Evolutionary conservation across 2,329 filamentous ascomycete species (phyloP).

Genomic region (Aspergillus phoenicis): DNA sequence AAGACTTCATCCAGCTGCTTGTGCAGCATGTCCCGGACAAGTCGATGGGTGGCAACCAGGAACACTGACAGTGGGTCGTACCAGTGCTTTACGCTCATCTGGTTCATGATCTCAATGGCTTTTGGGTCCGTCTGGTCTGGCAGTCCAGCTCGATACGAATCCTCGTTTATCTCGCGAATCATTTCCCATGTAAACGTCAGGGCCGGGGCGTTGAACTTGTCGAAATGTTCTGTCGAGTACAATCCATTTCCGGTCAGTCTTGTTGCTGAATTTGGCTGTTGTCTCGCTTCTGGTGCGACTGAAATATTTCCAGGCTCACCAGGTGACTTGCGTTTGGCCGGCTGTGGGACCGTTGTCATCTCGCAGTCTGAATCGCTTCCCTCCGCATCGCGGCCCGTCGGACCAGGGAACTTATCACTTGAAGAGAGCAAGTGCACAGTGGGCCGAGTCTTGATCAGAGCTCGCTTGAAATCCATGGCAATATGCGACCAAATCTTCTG

Average conservation of each 20-base stretch:
- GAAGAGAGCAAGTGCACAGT: constrained; percentile 32
- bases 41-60: constrained; percentile 31
- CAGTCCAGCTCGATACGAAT: constrained; percentile 59
- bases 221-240: constrained; percentile 28
- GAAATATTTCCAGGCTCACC: neutral
- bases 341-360: constrained; percentile 15
- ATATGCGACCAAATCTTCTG: constrained; percentile 48
- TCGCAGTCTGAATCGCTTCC: constrained; percentile 32
- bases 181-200: constrained; percentile 35
- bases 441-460: constrained; percentile 48
- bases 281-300: neutral
- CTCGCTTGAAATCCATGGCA: constrained; percentile 56
- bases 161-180: constrained; percentile 58
- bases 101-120: constrained; percentile 62
- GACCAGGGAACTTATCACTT: constrained; percentile 41
- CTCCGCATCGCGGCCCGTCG: constrained; percentile 20
- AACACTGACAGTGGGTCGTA: constrained; percentile 52
- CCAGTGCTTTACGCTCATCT: constrained; percentile 63
- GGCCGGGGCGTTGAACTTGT: constrained; percentile 20
- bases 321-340: constrained; percentile 28
- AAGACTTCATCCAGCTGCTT: constrained; percentile 49
- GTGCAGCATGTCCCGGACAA: constrained; percentile 43
- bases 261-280: neutral
- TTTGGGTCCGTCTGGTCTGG: constrained; percentile 62
- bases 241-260: neutral